These are phyloP conservation scores for Candida multigemmis DNA, from an alignment of 805 yeast genomes.

Conservation along the genomic window DNA sequence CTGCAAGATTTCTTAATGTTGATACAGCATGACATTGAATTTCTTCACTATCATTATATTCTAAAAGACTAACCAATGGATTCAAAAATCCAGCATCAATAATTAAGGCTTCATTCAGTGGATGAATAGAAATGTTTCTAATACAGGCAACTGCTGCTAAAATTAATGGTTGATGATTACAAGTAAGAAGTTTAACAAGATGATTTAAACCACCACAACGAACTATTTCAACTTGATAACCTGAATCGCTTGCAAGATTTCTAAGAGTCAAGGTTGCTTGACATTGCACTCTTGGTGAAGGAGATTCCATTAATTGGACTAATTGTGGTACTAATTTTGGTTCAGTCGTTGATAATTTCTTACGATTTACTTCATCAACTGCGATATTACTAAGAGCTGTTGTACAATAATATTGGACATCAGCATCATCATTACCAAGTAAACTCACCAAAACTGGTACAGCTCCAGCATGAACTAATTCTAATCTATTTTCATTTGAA, in stretches of 20 bases:
- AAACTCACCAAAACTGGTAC: conserved; percentile 91
- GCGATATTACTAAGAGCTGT: conserved; percentile 96
- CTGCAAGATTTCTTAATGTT: conserved; percentile 91
- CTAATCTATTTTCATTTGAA: conserved; percentile 91
- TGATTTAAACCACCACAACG: conserved; percentile 94
- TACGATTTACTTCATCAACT: conserved; percentile 87
- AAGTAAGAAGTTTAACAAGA: conserved; percentile 79
- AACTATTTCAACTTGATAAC: conserved; percentile 92
- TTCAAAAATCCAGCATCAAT: conserved; percentile 94
- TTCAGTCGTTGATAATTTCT: conserved; percentile 82
- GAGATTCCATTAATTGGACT: conserved; percentile 86
- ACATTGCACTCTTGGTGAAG: conserved; percentile 92
- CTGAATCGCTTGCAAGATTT: conserved; percentile 91
- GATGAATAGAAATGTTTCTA: conserved; percentile 93
- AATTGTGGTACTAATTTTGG: conserved; percentile 84
- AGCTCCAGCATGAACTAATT: conserved; percentile 95
- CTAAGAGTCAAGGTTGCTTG: conserved; percentile 96
- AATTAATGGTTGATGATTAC: conserved; percentile 84
- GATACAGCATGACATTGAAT: conserved; percentile 98
- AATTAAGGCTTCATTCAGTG: conserved; percentile 88
- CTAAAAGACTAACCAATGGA: conserved; percentile 80
- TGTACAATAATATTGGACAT: conserved; percentile 96
- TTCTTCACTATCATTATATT: conserved; percentile 84
- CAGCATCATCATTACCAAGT: conserved; percentile 81
- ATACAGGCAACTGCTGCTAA: conserved; percentile 98